Evolutionary conservation across 495 filamentous ascomycete species (phyloP).

Genomic region (Pseudomonodictys pantanalensis): DNA sequence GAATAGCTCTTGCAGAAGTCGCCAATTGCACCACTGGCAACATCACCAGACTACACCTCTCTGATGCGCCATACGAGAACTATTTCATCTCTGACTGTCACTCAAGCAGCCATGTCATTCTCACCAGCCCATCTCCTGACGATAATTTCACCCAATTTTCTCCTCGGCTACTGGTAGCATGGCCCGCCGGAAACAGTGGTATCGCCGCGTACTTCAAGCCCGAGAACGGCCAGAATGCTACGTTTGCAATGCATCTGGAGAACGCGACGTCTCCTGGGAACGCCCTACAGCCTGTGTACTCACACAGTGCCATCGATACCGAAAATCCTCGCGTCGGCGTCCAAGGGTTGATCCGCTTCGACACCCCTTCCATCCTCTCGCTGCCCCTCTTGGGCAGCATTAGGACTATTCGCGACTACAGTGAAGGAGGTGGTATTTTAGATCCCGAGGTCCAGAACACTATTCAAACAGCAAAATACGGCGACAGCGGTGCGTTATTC

Average conservation of each 20-base stretch:
- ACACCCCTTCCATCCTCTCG: slow-evolving; percentile 52
- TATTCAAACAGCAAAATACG: slow-evolving; percentile 43
- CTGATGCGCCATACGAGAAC: slow-evolving; percentile 56
- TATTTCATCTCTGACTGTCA: slow-evolving; percentile 61
- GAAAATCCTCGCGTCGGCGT: slow-evolving; percentile 51
- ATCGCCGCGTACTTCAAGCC: slow-evolving; percentile 54
- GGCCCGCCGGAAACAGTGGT: slow-evolving; percentile 65
- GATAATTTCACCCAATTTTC: slow-evolving; percentile 55
- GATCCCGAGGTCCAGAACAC: slow-evolving; percentile 54
- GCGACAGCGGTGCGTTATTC: slow-evolving; percentile 47
- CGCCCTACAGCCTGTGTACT: slow-evolving; percentile 44
- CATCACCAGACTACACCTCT: slow-evolving; percentile 34
- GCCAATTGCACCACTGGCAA: too few species aligned
- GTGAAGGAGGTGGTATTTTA: slow-evolving; percentile 56
- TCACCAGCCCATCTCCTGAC: slow-evolving; percentile 54
- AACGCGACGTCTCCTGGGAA: slow-evolving; percentile 43
- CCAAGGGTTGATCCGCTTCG: slow-evolving; percentile 52
- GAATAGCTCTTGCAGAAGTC: too few species aligned
- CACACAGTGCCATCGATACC: slow-evolving; percentile 27
- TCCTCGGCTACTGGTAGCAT: slow-evolving; percentile 59
- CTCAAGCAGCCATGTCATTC: slow-evolving; percentile 54
- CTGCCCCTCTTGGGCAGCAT: slow-evolving; percentile 59
- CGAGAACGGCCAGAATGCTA: slow-evolving; percentile 52
- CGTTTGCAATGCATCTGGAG: slow-evolving; percentile 51
- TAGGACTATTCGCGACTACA: slow-evolving; percentile 59